These are phyloP conservation scores for Tuber indicum DNA, from an alignment of 495 filamentous ascomycete species.

Conservation along the genomic window DNA sequence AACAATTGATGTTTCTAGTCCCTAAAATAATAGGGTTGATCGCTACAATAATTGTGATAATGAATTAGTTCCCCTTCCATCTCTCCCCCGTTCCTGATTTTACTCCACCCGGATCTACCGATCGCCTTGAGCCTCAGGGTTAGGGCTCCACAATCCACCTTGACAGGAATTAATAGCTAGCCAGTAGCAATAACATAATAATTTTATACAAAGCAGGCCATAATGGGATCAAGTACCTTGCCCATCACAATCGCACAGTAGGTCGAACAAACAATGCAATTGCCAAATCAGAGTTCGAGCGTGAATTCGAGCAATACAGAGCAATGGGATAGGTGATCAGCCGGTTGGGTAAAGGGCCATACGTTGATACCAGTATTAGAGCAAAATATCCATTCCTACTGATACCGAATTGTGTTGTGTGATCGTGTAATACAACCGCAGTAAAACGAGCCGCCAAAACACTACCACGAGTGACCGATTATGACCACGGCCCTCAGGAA, in stretches of 20 bases:
- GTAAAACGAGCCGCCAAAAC: background rate
- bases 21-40: background rate
- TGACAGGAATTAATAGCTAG: background rate
- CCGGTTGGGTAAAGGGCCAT: background rate
- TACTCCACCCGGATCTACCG: background rate
- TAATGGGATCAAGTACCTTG: background rate
- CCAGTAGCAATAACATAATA: background rate
- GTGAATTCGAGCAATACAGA: background rate
- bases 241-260: background rate
- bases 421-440: no score
- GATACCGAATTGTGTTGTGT: no score
- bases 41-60: background rate
- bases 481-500: background rate
- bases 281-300: background rate
- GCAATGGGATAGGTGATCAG: background rate
- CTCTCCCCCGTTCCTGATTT: background rate
- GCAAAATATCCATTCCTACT: background rate
- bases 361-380: background rate
- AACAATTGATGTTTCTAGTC: background rate
- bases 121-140: background rate
- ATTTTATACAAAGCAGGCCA: no score
- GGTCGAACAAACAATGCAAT: background rate
- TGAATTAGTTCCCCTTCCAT: background rate
- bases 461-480: background rate
- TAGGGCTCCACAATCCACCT: background rate